phyloP scores from a whole-genome alignment of 495 filamentous ascomycete genomes.

The Immersiella caudata region DNA sequence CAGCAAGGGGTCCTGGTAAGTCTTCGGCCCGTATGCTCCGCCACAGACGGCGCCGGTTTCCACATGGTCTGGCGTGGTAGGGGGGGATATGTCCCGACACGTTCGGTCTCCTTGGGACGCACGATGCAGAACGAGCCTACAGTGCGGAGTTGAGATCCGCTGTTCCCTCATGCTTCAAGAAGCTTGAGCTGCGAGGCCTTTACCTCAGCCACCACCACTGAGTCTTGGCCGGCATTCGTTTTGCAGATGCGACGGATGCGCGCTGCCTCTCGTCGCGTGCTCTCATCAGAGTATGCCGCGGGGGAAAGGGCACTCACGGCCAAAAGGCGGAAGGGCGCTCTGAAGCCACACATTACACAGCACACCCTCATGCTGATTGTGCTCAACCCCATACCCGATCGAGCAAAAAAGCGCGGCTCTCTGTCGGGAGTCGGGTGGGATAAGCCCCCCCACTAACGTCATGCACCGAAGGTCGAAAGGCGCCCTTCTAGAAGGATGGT shows the following conservation, averaged over 20 bases:
- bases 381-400: background rate
- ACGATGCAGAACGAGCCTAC: background rate
- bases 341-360: background rate
- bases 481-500: conserved; percentile 11
- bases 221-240: background rate
- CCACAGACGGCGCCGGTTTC: conserved; percentile 1
- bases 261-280: background rate
- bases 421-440: background rate
- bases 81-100: background rate
- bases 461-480: background rate
- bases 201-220: background rate
- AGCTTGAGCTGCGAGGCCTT: background rate
- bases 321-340: background rate
- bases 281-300: background rate
- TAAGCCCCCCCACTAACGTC: no score
- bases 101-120: background rate
- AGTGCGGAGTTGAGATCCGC: background rate
- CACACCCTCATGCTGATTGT: background rate
- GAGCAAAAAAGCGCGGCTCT: background rate
- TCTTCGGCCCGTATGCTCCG: conserved; percentile 1
- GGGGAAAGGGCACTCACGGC: background rate
- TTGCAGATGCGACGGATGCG: background rate
- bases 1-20: background rate
- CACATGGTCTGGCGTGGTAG: background rate
- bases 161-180: background rate